Evolutionary conservation across 495 filamentous ascomycete genomes (phyloP), one percentile per base, ranked within the genome.

Genomic region (Haplographium delicatum): DNA sequence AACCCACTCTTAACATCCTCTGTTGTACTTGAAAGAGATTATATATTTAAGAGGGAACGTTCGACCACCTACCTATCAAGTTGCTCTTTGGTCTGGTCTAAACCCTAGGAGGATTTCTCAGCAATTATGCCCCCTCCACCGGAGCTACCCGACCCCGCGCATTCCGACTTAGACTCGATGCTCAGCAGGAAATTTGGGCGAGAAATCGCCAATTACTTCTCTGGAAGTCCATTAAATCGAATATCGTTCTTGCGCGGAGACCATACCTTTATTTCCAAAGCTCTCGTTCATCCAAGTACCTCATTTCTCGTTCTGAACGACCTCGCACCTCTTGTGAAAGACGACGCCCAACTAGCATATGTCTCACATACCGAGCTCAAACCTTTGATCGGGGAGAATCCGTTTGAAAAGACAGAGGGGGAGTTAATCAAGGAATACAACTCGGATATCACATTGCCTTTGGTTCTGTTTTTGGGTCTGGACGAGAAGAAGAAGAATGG

Each of bases 161-260:
- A 62, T 39, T 50, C 70, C 52, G 77, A 84, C 61, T 77, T 86
- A 60, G 81, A 91, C 72, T 88, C 86, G 5, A 90, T 91, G 82
- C 71, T 98, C 57, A 80, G 84, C 35, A 77, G 83, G 40, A 93
- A 86, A 52, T 96, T 95, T 66, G 93, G 93, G 59, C 83, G 75
- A 57, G 93, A 97, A 70, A 81, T 89, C 10, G 82, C 85, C 57
- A 97, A 98, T 71, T 98, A 97, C 77, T 97, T 96, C 72, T 86
- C 88, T 50, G 89, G 90, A 76, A 68, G 64, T 40, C 73, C 74
- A 0, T 56, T 80, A 23, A 80, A 80, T 59, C 69, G 76, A 4
- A 74, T 97, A 2, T 91, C 89, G 1, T 98, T 97, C 64, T 73
- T 97, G 31, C 86, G 93, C 22, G 72, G 74, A 15, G 85, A 95